Evolutionary conservation across 768 basidiomycete species (phyloP).

Genomic region (Grammothele lineata): DNA sequence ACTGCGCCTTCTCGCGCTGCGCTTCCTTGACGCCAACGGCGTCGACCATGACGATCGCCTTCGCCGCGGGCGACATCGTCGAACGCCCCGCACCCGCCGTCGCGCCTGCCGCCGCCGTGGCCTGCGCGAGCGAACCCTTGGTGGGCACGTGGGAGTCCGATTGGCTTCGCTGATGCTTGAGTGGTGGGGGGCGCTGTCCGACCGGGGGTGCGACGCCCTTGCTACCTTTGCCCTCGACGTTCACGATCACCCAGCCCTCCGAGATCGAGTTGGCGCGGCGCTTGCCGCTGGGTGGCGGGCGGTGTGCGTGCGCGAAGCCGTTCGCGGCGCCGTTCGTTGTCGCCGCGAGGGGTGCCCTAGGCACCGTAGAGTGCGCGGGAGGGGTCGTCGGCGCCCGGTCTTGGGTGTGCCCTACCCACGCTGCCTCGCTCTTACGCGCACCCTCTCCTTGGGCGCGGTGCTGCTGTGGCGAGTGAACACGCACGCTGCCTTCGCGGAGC

Average conservation of each 20-base stretch:
- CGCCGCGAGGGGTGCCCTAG: not conserved
- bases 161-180: constrained; percentile 18
- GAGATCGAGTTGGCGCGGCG: constrained; percentile 14
- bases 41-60: constrained; percentile 60
- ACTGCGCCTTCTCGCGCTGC: constrained; percentile 19
- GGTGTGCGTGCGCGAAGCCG: not conserved
- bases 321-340: not conserved
- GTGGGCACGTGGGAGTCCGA: constrained; percentile 23
- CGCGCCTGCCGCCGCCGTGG: constrained; percentile 11
- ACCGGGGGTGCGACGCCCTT: not conserved
- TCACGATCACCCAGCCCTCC: constrained; percentile 28
- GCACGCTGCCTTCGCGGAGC: constrained; percentile 26
- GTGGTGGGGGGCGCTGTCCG: constrained; percentile 2
- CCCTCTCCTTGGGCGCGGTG: constrained; percentile 37
- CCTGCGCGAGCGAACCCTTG: constrained; percentile 11
- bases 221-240: constrained; percentile 21
- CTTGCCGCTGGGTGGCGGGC: not conserved
- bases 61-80: constrained; percentile 47
- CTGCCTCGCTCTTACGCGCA: constrained; percentile 61
- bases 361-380: constrained; percentile 4
- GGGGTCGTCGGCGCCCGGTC: constrained; percentile 11
- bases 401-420: constrained; percentile 47
- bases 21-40: constrained; percentile 44
- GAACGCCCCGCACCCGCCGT: constrained; percentile 16
- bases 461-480: constrained; percentile 51